phyloP scores from a whole-genome alignment of 495 filamentous ascomycete genomes.

The Hypoxylon subgilvum region DNA sequence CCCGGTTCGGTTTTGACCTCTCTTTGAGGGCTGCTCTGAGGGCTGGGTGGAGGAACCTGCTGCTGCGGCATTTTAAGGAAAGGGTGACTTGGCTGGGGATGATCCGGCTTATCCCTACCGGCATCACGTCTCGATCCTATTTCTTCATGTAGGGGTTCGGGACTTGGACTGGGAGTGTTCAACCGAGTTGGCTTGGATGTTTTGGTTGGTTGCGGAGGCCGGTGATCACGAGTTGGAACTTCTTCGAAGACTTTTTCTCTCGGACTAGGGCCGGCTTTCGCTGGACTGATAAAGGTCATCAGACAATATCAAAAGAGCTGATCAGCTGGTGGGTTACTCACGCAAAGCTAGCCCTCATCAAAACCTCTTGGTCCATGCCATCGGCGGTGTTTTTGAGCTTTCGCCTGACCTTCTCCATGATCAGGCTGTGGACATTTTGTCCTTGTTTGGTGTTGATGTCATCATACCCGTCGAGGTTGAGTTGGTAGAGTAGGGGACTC shows the following conservation, averaged over 20 bases:
- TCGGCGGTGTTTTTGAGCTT: slow-evolving; percentile 18
- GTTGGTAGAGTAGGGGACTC: slow-evolving; percentile 6
- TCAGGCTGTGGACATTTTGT: slow-evolving; percentile 12
- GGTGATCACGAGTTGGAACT: no score
- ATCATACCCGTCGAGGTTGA: slow-evolving; percentile 26
- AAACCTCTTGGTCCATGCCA: neutral
- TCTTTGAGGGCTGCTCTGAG: neutral
- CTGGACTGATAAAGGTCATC: no score
- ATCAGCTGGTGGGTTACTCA: neutral
- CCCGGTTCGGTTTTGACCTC: no score
- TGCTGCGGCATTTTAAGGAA: slow-evolving; percentile 6
- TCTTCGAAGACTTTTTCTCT: no score
- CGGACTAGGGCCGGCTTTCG: no score
- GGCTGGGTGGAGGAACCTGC: no score
- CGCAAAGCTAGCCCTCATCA: slow-evolving; percentile 2
- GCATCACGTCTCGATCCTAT: no score
- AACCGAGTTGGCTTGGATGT: no score
- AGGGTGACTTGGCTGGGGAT: neutral
- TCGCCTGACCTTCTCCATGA: slow-evolving; percentile 12
- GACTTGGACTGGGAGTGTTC: no score
- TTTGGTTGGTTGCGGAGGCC: no score
- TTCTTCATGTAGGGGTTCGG: no score
- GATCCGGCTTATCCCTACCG: no score
- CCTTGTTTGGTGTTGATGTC: slow-evolving; percentile 3
- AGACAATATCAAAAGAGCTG: neutral